Evolutionary conservation across 2,329 filamentous ascomycete species (phyloP).

Genomic region (Fusarium sp.): DNA sequence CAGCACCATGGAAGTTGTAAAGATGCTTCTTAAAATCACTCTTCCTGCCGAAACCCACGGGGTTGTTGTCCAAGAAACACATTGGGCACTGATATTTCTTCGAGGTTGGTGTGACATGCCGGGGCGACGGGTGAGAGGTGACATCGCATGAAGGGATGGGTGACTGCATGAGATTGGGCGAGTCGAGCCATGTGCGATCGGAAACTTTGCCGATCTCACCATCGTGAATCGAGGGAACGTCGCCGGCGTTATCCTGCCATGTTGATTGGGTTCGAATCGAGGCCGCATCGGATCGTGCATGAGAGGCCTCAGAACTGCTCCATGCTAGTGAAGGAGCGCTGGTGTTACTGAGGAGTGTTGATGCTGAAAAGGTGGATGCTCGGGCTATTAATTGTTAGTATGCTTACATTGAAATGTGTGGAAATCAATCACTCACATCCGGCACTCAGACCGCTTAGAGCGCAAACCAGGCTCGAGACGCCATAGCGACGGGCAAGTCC

Average conservation of each 20-base stretch:
- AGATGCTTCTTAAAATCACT: constrained; percentile 63
- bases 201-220: constrained; percentile 51
- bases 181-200: constrained; percentile 57
- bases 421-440: constrained; percentile 51
- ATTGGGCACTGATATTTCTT: constrained; percentile 61
- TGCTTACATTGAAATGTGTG: not conserved
- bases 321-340: constrained; percentile 58
- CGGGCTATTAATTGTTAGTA: constrained; percentile 51
- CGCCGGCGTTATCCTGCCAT: constrained; percentile 53
- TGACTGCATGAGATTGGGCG: constrained; percentile 54
- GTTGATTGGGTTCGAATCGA: constrained; percentile 57
- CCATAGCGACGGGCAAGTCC: constrained; percentile 56
- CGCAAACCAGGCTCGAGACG: constrained; percentile 53
- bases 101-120: constrained; percentile 53
- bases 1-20: constrained; percentile 61
- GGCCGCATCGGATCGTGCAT: constrained; percentile 55
- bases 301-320: constrained; percentile 57
- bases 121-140: constrained; percentile 54
- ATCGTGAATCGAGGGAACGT: constrained; percentile 53
- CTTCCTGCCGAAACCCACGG: constrained; percentile 60
- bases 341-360: constrained; percentile 56
- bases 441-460: constrained; percentile 52
- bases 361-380: constrained; percentile 56
- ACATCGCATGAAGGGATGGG: constrained; percentile 51
- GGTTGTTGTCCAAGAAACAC: constrained; percentile 60